phyloP scores from a whole-genome alignment of 2,329 filamentous ascomycete species.

The Sporothrix mexicana region DNA sequence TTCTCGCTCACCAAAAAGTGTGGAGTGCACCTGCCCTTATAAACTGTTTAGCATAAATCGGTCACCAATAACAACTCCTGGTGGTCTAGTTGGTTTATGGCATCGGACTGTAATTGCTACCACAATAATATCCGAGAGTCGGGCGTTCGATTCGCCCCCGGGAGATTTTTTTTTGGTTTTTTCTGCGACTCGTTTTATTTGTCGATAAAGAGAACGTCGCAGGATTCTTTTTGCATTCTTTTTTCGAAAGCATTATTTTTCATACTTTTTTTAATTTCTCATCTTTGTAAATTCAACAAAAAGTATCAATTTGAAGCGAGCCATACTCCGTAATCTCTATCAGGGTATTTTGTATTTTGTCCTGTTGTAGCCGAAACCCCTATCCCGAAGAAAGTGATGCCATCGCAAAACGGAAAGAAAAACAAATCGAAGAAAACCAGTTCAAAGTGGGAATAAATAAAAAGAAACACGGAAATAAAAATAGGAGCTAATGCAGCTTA shows the following conservation, averaged over 20 bases:
- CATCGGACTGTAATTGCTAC: slow-evolving; percentile 36
- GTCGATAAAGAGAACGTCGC: neutral
- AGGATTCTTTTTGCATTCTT: neutral
- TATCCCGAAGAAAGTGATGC: neutral
- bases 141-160: slow-evolving; percentile 37
- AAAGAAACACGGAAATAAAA: neutral
- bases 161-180: slow-evolving; percentile 31
- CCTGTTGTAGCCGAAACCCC: neutral
- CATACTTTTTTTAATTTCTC: neutral
- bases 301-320: neutral
- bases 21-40: neutral
- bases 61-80: slow-evolving; percentile 29
- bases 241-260: neutral
- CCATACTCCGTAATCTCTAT: neutral
- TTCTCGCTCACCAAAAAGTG: too few species aligned
- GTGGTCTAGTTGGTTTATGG: slow-evolving; percentile 38
- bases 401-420: neutral
- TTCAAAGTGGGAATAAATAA: neutral
- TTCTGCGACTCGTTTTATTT: slow-evolving; percentile 13
- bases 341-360: slow-evolving; percentile 10
- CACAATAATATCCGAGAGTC: slow-evolving; percentile 36
- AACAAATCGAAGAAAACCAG: neutral
- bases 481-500: neutral
- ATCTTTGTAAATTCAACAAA: too few species aligned
- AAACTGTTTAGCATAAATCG: neutral